These are phyloP conservation scores for Fusarium nematophilum DNA, from an alignment of 2,329 filamentous ascomycete genomes.

Conservation along the genomic window DNA sequence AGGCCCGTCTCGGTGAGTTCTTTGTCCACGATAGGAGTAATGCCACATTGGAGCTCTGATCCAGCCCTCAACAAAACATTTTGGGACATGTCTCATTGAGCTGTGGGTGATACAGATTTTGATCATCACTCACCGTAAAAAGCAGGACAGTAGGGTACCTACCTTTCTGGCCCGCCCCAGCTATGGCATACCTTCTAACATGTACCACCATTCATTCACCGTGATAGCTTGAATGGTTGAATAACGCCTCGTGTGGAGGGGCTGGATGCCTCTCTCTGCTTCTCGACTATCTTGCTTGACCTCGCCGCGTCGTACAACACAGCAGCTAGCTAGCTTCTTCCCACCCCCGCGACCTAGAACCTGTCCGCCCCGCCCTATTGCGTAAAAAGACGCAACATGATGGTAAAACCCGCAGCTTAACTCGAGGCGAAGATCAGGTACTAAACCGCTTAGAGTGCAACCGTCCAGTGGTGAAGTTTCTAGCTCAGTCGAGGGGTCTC, in stretches of 20 bases:
- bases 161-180: too few relatives aligned
- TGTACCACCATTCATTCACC: too few relatives aligned
- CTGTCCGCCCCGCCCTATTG: conserved; percentile 38
- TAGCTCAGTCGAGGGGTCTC: conserved; percentile 34
- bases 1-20: conserved; percentile 31
- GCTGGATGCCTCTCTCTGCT: too few relatives aligned
- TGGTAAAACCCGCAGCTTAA: conserved; percentile 36
- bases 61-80: conserved; percentile 31
- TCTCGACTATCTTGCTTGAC: background rate
- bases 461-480: conserved; percentile 32
- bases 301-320: too few relatives aligned
- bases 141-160: too few relatives aligned
- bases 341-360: conserved; percentile 24
- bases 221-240: too few relatives aligned
- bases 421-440: conserved; percentile 35
- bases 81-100: conserved; percentile 9
- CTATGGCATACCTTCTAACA: too few relatives aligned
- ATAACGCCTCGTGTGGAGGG: too few relatives aligned
- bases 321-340: conserved; percentile 1
- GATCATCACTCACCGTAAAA: too few relatives aligned
- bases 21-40: conserved; percentile 21
- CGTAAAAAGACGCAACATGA: conserved; percentile 48
- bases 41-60: background rate
- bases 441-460: conserved; percentile 30
- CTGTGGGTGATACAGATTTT: background rate